These are phyloP conservation scores for Zoysia matrella DNA, from an alignment of 202 grass and related monocot genomes.

Conservation along the genomic window DNA sequence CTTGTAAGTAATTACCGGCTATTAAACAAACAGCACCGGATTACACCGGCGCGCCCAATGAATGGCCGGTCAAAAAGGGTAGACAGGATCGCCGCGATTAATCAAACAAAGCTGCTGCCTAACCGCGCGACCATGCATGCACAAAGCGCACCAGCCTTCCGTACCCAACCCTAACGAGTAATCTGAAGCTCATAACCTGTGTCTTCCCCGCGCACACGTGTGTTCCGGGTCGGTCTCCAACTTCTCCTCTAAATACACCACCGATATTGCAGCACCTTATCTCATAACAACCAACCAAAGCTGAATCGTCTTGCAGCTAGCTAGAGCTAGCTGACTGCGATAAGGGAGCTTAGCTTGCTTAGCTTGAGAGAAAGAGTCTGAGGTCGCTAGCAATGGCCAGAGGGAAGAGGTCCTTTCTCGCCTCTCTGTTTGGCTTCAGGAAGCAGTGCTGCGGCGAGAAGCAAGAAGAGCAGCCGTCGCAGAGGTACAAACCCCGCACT, in stretches of 20 bases:
- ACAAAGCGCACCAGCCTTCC: neutral
- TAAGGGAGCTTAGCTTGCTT: neutral
- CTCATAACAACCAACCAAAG: conserved; percentile 31
- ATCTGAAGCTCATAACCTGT: neutral
- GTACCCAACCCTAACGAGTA: conserved; percentile 18
- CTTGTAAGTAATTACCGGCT: conserved; percentile 10
- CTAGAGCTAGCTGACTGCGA: neutral
- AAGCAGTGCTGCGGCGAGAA: conserved; percentile 10
- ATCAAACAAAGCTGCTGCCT: conserved; percentile 59
- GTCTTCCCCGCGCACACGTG: neutral
- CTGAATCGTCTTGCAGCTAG: neutral
- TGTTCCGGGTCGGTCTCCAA: neutral
- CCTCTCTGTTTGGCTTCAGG: conserved; percentile 55
- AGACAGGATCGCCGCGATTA: conserved; percentile 7
- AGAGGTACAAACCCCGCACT: conserved; percentile 25
- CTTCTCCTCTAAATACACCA: conserved; percentile 46
- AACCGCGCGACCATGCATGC: conserved; percentile 25
- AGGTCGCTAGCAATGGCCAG: conserved; percentile 43
- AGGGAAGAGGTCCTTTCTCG: conserved; percentile 51
- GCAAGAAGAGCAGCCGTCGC: neutral
- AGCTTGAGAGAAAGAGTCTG: neutral
- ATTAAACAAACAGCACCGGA: conserved; percentile 45
- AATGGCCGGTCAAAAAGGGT: conserved; percentile 57
- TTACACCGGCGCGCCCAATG: conserved; percentile 30
- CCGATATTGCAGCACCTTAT: neutral